Evolutionary conservation across 306 rosid genomes (phyloP), one percentile per base, ranked within the genome.

Genomic region (Castanea crenata): DNA sequence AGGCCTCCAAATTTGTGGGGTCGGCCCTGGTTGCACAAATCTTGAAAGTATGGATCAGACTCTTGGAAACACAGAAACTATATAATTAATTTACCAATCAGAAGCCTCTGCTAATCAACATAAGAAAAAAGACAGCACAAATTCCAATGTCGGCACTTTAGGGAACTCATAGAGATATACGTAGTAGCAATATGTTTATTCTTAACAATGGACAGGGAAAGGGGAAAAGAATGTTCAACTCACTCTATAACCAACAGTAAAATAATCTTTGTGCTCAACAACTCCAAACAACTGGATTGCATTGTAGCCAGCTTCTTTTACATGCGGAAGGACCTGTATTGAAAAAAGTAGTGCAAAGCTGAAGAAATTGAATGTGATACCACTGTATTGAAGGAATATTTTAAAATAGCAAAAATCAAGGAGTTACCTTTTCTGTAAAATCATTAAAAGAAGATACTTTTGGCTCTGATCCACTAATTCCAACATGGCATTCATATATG

Each of bases 401-500:
- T 69, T 27, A 72, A 25, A 38, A 61, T 18, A 55, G 10, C 63
- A 62, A 67, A 13, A 25, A 65, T 35, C 14, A 76, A 51, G 49
- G 62, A 69, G 38, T 82, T 78, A 79, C 98, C 94, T 89, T 84
- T 73, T 92, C 89, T 35, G 63, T 86, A 80, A 95, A 95, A 74
- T 91, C 90, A 84, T 64, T 79, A 84, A 95, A 95, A 49, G 99
- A 92, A 80, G 97, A 88, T 73, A 95, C 80, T 78, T 85, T 90
- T 52, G 90, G 92, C 81, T 92, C 94, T 65, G 97, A 87, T 81
- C 99, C 99, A 88, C 99, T 92, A 67, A 92, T 95, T 84, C 99
- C 98, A 73, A 95, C 90, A 82, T 95, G 99, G 81, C 96, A 94
- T 90, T 95, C 99, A 69, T 95, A 95, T 81, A 92, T 90, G 62